Evolutionary conservation across 257 asterid genomes (phyloP).

Genomic region (Forsythia viridissima): DNA sequence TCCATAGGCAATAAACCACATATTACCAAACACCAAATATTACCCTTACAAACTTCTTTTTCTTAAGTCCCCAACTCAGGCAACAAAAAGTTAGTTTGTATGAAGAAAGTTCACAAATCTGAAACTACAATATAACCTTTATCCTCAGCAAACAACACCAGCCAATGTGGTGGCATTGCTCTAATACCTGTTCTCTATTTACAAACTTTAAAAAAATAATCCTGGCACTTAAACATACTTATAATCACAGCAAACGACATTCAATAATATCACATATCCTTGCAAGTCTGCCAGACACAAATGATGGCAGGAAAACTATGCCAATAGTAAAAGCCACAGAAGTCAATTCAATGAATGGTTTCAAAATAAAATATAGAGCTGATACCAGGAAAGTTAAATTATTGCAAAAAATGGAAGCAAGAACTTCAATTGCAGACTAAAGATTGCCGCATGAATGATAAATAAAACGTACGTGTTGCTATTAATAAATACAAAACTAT

Average conservation of each 20-base stretch:
- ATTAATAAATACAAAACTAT: background rate
- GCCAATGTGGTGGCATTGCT: background rate
- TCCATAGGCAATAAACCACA: background rate
- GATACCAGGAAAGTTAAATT: background rate
- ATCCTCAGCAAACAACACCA: background rate
- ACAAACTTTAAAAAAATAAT: background rate
- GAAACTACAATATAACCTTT: background rate
- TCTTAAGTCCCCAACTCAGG: background rate
- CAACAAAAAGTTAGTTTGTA: background rate
- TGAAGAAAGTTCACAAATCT: background rate
- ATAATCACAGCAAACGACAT: background rate
- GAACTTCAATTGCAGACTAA: background rate
- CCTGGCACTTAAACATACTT: background rate
- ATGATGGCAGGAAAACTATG: background rate
- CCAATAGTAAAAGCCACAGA: background rate
- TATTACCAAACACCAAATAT: background rate
- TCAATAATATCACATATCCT: background rate
- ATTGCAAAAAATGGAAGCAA: background rate
- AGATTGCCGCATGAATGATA: background rate
- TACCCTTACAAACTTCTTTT: constrained; percentile 3
- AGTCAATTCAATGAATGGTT: background rate
- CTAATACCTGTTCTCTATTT: background rate
- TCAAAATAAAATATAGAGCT: background rate
- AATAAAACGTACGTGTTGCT: background rate
- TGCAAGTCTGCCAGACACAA: background rate